Conservation (phyloP, 2,329 filamentous ascomycete genomes). For the Neonectria punicea region DNA sequence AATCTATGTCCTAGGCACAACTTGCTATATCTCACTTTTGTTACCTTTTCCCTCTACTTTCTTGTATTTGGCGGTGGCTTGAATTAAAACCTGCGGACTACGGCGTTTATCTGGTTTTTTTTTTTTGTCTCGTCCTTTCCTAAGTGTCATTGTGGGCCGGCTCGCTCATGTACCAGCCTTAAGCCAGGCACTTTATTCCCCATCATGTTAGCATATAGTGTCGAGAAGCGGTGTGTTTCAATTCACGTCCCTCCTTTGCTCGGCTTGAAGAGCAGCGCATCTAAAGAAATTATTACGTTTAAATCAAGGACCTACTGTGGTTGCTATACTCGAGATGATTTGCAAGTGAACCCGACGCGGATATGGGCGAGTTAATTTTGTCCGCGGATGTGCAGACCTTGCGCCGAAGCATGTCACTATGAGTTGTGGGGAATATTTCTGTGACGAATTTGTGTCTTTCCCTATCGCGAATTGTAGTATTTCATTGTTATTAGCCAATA, state of each 20-base stretch:
- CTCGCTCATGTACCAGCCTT: slow-evolving; percentile 40
- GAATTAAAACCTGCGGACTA: slow-evolving; percentile 46
- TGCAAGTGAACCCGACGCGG: background rate
- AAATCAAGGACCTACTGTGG: background rate
- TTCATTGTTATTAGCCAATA: no score
- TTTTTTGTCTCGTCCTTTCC: slow-evolving; percentile 31
- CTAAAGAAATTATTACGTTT: slow-evolving; percentile 33
- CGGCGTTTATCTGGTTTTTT: slow-evolving; percentile 43
- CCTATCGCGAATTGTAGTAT: no score
- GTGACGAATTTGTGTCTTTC: background rate
- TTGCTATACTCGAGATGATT: background rate
- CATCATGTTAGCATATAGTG: slow-evolving; percentile 42
- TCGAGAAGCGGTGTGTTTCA: slow-evolving; percentile 38
- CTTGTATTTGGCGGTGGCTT: slow-evolving; percentile 43
- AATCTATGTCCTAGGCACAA: slow-evolving; percentile 22
- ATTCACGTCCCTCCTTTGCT: slow-evolving; percentile 39
- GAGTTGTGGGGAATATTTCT: background rate
- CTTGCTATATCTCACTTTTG: slow-evolving; percentile 28
- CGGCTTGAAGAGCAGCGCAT: slow-evolving; percentile 30
- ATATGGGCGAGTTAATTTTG: background rate
- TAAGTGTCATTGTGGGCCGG: slow-evolving; percentile 35
- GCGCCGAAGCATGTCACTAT: background rate
- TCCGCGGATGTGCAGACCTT: background rate
- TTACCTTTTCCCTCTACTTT: slow-evolving; percentile 31
- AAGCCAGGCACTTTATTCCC: slow-evolving; percentile 39